phyloP scores from a whole-genome alignment of 148 eudicot species.

The Arbutus unedo region DNA sequence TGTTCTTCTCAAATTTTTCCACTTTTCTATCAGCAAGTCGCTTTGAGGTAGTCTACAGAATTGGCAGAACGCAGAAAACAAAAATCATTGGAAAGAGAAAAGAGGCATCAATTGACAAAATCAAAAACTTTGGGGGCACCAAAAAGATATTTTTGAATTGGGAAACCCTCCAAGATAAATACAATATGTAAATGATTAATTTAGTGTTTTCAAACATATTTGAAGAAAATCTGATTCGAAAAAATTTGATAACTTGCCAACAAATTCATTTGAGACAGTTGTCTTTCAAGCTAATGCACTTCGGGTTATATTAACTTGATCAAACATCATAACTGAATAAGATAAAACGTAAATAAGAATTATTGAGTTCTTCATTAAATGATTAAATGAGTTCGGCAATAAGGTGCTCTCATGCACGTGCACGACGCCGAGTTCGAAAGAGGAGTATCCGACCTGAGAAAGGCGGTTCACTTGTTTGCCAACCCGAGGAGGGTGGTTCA shows the following conservation, averaged over 20 bases:
- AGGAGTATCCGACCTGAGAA: too few relatives aligned
- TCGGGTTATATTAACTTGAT: background rate
- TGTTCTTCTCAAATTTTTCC: conserved; percentile 57
- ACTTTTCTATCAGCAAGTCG: conserved; percentile 58
- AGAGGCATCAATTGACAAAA: background rate
- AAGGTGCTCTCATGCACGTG: too few relatives aligned
- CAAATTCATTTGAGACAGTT: background rate
- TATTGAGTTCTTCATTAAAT: too few relatives aligned
- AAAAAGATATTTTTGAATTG: background rate
- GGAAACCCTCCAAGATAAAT: background rate
- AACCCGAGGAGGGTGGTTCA: too few relatives aligned
- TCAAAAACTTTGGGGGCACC: background rate
- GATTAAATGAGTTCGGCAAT: too few relatives aligned
- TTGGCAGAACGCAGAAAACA: background rate
- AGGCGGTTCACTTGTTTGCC: too few relatives aligned
- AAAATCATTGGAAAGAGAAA: background rate
- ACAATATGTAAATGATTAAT: background rate
- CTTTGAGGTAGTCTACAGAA: conserved; percentile 57
- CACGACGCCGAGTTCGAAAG: too few relatives aligned
- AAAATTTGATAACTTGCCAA: background rate
- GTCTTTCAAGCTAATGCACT: background rate
- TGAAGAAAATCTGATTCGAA: background rate
- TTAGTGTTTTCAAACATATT: background rate
- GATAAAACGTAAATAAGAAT: too few relatives aligned
- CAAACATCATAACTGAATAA: background rate